Evolutionary conservation across 345 rosid genomes (phyloP).

Genomic region (Isatis tinctoria): DNA sequence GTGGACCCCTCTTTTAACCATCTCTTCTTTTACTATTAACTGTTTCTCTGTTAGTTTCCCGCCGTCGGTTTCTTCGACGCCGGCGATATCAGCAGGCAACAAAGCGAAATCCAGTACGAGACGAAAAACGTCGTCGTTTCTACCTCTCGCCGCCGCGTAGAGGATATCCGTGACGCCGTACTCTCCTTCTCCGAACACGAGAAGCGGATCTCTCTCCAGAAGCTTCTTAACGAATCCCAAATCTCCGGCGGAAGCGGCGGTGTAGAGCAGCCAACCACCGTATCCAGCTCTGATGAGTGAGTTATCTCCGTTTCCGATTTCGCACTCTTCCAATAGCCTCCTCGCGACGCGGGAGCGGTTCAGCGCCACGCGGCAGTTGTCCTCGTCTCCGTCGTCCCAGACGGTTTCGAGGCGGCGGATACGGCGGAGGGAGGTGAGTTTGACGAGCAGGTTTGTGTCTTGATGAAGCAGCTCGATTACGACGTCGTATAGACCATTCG

Average conservation of each 20-base stretch:
- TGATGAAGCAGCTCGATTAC: slow-evolving; percentile 80
- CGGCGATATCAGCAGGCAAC: slow-evolving; percentile 34
- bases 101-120: slow-evolving; percentile 46
- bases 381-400: slow-evolving; percentile 88
- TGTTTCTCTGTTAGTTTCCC: slow-evolving; percentile 34
- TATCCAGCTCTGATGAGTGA: slow-evolving; percentile 82
- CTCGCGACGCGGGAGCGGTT: slow-evolving; percentile 70
- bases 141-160: slow-evolving; percentile 80
- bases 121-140: slow-evolving; percentile 59
- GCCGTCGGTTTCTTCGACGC: slow-evolving; percentile 27
- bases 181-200: slow-evolving; percentile 97
- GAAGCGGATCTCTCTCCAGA: slow-evolving; percentile 70
- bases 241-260: slow-evolving; percentile 95
- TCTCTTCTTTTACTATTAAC: slow-evolving; percentile 52
- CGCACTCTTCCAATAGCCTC: slow-evolving; percentile 56
- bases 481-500: slow-evolving; percentile 82
- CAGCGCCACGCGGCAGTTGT: slow-evolving; percentile 53
- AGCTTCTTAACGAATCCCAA: slow-evolving; percentile 57
- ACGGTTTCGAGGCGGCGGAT: slow-evolving; percentile 96
- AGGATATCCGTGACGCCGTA: slow-evolving; percentile 84
- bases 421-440: slow-evolving; percentile 93
- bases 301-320: slow-evolving; percentile 55
- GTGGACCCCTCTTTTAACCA: slow-evolving; percentile 83
- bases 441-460: slow-evolving; percentile 90
- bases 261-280: slow-evolving; percentile 96